Evolutionary conservation across 2,329 filamentous ascomycete genomes (phyloP).

Genomic region (Herpotrichia juniperi): DNA sequence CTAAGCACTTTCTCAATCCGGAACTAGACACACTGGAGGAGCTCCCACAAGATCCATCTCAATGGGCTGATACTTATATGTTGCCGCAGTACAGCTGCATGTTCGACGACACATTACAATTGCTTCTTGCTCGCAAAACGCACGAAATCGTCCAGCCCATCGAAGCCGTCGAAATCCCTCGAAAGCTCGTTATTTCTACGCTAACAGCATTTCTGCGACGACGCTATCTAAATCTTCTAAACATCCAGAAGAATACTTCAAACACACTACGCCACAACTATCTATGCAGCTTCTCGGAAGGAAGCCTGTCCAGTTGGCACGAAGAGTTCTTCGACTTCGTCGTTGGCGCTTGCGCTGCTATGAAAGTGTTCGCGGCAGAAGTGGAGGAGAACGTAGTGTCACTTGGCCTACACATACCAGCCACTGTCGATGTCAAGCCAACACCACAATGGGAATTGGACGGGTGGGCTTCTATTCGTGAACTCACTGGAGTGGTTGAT

Average conservation of each 20-base stretch:
- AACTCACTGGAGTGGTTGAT: conserved; percentile 2
- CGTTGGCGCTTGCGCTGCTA: conserved; percentile 10
- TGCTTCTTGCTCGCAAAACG: neutral
- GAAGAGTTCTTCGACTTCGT: conserved; percentile 13
- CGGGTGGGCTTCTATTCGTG: conserved; percentile 11
- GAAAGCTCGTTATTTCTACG: conserved; percentile 9
- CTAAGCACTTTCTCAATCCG: conserved; percentile 12
- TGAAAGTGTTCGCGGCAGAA: conserved; percentile 10
- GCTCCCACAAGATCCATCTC: conserved; percentile 1
- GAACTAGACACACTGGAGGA: conserved; percentile 1
- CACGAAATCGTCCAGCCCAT: neutral
- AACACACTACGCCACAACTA: conserved; percentile 10
- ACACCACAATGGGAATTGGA: conserved; percentile 8
- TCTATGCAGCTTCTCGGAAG: conserved; percentile 10
- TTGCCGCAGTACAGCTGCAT: conserved; percentile 5
- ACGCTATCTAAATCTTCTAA: conserved; percentile 11
- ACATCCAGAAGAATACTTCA: conserved; percentile 5
- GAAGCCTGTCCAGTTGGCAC: conserved; percentile 9
- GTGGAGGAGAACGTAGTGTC: conserved; percentile 13
- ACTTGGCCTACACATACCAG: neutral
- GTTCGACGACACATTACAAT: conserved; percentile 12
- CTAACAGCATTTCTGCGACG: conserved; percentile 10
- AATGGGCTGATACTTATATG: conserved; percentile 4
- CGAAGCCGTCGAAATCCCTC: conserved; percentile 4
- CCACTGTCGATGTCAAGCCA: neutral